These are phyloP conservation scores for Hypoxylon perforatum DNA, from an alignment of 495 filamentous ascomycete genomes.

Conservation along the genomic window DNA sequence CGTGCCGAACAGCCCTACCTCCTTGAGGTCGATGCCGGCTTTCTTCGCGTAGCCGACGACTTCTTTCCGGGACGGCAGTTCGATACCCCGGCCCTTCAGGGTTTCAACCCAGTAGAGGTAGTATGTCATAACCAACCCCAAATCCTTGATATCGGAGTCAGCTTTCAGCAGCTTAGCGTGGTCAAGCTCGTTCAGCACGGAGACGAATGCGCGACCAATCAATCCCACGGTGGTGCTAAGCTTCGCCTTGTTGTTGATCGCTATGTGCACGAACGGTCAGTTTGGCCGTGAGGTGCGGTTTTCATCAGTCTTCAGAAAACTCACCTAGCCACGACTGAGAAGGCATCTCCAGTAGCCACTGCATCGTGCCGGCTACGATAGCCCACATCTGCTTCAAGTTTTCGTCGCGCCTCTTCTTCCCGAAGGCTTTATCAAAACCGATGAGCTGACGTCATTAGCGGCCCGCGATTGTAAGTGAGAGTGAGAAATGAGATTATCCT, in stretches of 20 bases:
- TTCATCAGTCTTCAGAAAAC: constrained; percentile 1
- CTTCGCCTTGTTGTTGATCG: constrained; percentile 14
- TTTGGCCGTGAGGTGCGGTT: not conserved
- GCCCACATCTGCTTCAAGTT: constrained; percentile 33
- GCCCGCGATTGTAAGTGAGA: not conserved
- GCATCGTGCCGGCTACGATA: constrained; percentile 33
- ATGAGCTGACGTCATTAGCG: constrained; percentile 19
- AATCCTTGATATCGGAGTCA: constrained; percentile 36
- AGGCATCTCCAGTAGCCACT: constrained; percentile 33
- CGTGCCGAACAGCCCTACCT: constrained; percentile 32
- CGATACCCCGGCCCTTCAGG: constrained; percentile 14
- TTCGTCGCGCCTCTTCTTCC: constrained; percentile 32
- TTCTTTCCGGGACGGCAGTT: constrained; percentile 29
- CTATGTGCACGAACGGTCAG: constrained; percentile 18
- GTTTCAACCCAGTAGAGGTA: constrained; percentile 31
- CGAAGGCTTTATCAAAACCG: constrained; percentile 31
- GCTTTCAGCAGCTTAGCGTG: constrained; percentile 26
- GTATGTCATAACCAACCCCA: constrained; percentile 29
- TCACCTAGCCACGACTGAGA: constrained; percentile 28
- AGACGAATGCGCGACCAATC: constrained; percentile 33
- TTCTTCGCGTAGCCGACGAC: constrained; percentile 32
- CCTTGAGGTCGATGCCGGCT: constrained; percentile 28
- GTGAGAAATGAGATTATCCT: not conserved
- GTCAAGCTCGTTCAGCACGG: constrained; percentile 33
- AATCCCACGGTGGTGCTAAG: constrained; percentile 20